Percentiles rank a stretch among this genome's conserved stretches.
Conservation (phyloP, 1,139 yeast species). For the Eremothecium sinecaudum region DNA sequence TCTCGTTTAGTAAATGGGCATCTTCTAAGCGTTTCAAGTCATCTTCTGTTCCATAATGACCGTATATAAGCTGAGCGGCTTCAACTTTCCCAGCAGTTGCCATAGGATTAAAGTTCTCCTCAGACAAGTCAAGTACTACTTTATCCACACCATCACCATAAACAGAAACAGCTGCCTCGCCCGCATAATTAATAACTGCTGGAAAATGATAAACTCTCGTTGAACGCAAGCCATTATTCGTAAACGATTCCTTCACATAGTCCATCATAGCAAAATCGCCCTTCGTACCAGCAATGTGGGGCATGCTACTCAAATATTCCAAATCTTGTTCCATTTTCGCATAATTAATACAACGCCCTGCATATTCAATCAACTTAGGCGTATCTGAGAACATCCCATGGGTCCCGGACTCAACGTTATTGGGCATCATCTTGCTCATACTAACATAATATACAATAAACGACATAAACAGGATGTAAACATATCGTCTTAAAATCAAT, state of each 20-base stretch:
- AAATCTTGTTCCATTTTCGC: constrained; percentile 57
- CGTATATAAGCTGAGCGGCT: constrained; percentile 44
- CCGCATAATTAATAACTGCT: constrained; percentile 53
- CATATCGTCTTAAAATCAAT: constrained; percentile 63
- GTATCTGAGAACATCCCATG: constrained; percentile 59
- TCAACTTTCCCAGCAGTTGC: constrained; percentile 50
- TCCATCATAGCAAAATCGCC: constrained; percentile 69
- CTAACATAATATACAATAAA: constrained; percentile 48
- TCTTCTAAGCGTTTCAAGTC: constrained; percentile 46
- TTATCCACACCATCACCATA: constrained; percentile 31
- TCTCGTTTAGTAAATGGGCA: constrained; percentile 32
- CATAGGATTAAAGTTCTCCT: constrained; percentile 57
- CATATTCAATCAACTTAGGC: constrained; percentile 39
- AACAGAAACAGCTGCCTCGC: constrained; percentile 29
- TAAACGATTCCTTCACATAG: constrained; percentile 52
- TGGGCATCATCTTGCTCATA: constrained; percentile 41
- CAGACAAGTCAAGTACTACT: constrained; percentile 12
- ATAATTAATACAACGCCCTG: constrained; percentile 44
- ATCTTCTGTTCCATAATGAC: constrained; percentile 51
- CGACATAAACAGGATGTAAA: constrained; percentile 60
- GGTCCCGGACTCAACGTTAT: constrained; percentile 40
- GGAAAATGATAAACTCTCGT: constrained; percentile 43
- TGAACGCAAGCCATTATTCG: constrained; percentile 45
- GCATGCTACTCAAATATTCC: constrained; percentile 72
- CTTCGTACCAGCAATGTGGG: constrained; percentile 79